These are phyloP conservation scores for Mycena pura DNA, from an alignment of 768 basidiomycete genomes.

Conservation along the genomic window DNA sequence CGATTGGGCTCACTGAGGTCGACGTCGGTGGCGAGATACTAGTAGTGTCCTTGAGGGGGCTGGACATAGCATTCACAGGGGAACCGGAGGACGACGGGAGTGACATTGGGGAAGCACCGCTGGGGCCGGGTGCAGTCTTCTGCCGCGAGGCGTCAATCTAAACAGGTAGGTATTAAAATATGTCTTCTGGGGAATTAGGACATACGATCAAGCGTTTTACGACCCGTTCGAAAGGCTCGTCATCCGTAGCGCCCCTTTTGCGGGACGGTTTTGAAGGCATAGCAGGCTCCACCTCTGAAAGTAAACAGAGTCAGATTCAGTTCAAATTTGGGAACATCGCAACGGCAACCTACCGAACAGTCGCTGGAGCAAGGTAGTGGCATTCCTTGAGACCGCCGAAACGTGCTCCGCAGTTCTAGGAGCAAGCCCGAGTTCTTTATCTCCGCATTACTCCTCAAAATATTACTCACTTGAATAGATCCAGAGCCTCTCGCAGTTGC, in stretches of 20 bases:
- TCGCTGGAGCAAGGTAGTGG: slow-evolving; percentile 31
- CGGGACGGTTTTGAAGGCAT: slow-evolving; percentile 23
- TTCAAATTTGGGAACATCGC: neutral
- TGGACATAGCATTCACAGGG: too few species aligned
- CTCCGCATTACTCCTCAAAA: neutral
- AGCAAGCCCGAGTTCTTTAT: neutral
- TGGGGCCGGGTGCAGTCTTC: neutral
- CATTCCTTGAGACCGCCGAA: slow-evolving; percentile 31
- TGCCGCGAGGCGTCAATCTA: slow-evolving; percentile 16
- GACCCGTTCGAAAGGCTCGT: slow-evolving; percentile 31
- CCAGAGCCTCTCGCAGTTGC: slow-evolving; percentile 30
- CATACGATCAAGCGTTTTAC: slow-evolving; percentile 35
- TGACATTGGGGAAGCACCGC: neutral
- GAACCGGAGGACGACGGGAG: too few species aligned
- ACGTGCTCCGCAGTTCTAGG: slow-evolving; percentile 23
- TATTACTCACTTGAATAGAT: slow-evolving; percentile 29
- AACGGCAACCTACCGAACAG: slow-evolving; percentile 28
- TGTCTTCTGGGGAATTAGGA: neutral
- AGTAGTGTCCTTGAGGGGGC: neutral
- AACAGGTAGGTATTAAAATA: neutral
- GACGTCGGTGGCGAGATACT: too few species aligned
- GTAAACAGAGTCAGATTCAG: neutral
- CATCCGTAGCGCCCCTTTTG: slow-evolving; percentile 25
- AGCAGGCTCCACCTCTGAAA: slow-evolving; percentile 16
- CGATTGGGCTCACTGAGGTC: neutral